These are phyloP conservation scores for Aureobasidium sp. DNA, from an alignment of 2,329 filamentous ascomycete species.

Conservation along the genomic window DNA sequence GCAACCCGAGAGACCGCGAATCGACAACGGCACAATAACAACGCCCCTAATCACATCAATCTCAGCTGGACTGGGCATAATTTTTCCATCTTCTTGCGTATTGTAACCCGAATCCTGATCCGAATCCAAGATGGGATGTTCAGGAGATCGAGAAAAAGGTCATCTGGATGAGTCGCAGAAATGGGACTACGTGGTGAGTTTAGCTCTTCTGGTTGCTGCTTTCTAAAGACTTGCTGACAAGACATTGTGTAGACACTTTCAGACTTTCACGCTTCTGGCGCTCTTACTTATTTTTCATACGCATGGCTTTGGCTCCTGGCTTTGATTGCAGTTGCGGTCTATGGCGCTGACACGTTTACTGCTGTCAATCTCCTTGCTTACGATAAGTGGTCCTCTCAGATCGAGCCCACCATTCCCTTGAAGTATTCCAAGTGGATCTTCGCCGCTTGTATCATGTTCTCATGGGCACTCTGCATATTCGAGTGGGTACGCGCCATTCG, in stretches of 20 bases:
- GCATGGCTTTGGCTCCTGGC: conserved; percentile 76
- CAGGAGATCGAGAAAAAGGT: conserved; percentile 30
- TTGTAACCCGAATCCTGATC: not conserved
- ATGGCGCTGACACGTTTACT: conserved; percentile 85
- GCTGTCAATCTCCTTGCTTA: conserved; percentile 86
- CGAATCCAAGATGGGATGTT: conserved; percentile 29
- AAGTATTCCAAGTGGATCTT: conserved; percentile 91
- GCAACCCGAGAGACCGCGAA: not conserved
- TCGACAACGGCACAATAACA: not conserved
- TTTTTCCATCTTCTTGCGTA: not conserved
- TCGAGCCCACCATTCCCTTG: conserved; percentile 71
- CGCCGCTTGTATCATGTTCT: conserved; percentile 82
- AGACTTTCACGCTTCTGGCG: conserved; percentile 81
- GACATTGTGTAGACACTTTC: conserved; percentile 34
- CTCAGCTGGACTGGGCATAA: conserved; percentile 17
- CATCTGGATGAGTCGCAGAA: conserved; percentile 45
- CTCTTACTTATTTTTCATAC: conserved; percentile 72
- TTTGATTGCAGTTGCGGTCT: conserved; percentile 72
- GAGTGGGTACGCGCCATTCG: conserved; percentile 73
- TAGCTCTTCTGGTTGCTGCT: not conserved
- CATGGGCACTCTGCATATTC: conserved; percentile 72
- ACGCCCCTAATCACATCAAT: not conserved
- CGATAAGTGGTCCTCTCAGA: conserved; percentile 78
- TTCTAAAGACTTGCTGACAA: conserved; percentile 22
- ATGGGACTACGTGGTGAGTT: conserved; percentile 84